Conservation (phyloP, 495 filamentous ascomycete genomes). For the Hapsidospora chrysogenum region DNA sequence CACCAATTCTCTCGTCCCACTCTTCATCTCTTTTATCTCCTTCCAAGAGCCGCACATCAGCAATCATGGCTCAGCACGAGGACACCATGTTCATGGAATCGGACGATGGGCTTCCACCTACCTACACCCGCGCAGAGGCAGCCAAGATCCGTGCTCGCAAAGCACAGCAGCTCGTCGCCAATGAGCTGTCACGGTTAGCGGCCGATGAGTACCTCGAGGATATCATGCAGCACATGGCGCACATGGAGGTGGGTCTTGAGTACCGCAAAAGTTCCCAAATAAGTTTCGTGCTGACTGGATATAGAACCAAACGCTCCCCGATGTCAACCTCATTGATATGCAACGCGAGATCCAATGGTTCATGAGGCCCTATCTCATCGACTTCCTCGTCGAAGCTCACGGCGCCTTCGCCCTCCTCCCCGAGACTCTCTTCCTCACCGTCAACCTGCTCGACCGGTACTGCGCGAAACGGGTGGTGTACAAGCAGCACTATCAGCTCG, state of each 20-base stretch:
- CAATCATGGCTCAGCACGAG: slow-evolving; percentile 52
- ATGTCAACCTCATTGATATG: slow-evolving; percentile 95
- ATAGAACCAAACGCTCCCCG: slow-evolving; percentile 80
- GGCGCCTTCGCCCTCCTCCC: slow-evolving; percentile 85
- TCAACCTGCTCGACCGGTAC: slow-evolving; percentile 94
- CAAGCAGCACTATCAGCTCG: slow-evolving; percentile 96
- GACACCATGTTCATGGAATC: slow-evolving; percentile 76
- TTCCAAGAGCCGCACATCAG: slow-evolving; percentile 6
- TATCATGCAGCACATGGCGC: slow-evolving; percentile 78
- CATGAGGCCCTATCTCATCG: slow-evolving; percentile 95
- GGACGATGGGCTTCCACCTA: slow-evolving; percentile 31
- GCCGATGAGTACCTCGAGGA: slow-evolving; percentile 86
- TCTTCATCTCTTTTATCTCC: slow-evolving; percentile 8
- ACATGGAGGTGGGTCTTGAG: slow-evolving; percentile 67
- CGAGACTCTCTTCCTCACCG: slow-evolving; percentile 84
- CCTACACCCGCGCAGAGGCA: slow-evolving; percentile 38
- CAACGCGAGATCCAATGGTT: slow-evolving; percentile 99
- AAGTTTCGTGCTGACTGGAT: no score
- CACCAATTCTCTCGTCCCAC: slow-evolving; percentile 5
- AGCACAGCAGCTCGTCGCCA: slow-evolving; percentile 67
- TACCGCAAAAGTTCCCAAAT: background rate
- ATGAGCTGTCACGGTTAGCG: slow-evolving; percentile 67
- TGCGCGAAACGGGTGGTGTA: slow-evolving; percentile 98
- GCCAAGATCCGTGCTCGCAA: slow-evolving; percentile 56
- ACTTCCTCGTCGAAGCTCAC: slow-evolving; percentile 97